A percentile compares a stretch with the other conserved stretches of the same genome.
phyloP scores from a whole-genome alignment of 371 early-diverging fungal genomes.

The Apophysomyces trapeziformis region DNA sequence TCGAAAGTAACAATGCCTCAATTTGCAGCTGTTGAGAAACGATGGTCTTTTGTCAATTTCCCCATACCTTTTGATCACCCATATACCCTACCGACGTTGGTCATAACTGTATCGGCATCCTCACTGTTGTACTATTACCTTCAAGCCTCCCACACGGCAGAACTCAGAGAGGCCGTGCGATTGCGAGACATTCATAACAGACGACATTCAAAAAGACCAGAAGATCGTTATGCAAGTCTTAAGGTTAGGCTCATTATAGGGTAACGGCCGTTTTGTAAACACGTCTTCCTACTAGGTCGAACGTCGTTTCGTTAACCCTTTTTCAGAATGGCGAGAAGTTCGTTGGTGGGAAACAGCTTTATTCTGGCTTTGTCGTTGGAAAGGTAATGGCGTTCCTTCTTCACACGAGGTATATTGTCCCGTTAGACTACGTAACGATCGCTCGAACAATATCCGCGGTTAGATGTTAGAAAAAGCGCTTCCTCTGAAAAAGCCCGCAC shows the following conservation, averaged over 20 bases:
- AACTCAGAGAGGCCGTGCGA: slow-evolving; percentile 50
- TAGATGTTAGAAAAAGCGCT: slow-evolving; percentile 39
- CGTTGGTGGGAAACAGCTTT: slow-evolving; percentile 48
- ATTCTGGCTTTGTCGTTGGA: slow-evolving; percentile 49
- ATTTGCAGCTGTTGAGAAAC: slow-evolving; percentile 32
- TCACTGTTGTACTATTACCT: slow-evolving; percentile 50
- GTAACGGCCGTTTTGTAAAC: background rate
- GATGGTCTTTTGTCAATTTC: slow-evolving; percentile 50
- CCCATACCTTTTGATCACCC: slow-evolving; percentile 61
- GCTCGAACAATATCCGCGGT: too few species aligned
- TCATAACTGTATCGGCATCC: slow-evolving; percentile 44
- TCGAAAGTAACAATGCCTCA: slow-evolving; percentile 15
- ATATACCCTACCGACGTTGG: slow-evolving; percentile 45
- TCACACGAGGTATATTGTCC: slow-evolving; percentile 31
- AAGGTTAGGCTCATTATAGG: slow-evolving; percentile 25
- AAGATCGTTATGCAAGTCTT: slow-evolving; percentile 49
- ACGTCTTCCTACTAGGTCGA: slow-evolving; percentile 34
- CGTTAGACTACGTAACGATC: background rate
- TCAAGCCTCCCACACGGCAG: slow-evolving; percentile 42
- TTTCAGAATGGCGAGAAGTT: slow-evolving; percentile 60
- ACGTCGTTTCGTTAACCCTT: slow-evolving; percentile 66
- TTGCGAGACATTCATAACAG: slow-evolving; percentile 39
- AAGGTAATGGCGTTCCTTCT: slow-evolving; percentile 51
- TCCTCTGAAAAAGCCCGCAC: slow-evolving; percentile 53
- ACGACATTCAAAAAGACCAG: slow-evolving; percentile 35